Conservation (phyloP, 2,329 filamentous ascomycete genomes). For the Penicillium sp. region DNA sequence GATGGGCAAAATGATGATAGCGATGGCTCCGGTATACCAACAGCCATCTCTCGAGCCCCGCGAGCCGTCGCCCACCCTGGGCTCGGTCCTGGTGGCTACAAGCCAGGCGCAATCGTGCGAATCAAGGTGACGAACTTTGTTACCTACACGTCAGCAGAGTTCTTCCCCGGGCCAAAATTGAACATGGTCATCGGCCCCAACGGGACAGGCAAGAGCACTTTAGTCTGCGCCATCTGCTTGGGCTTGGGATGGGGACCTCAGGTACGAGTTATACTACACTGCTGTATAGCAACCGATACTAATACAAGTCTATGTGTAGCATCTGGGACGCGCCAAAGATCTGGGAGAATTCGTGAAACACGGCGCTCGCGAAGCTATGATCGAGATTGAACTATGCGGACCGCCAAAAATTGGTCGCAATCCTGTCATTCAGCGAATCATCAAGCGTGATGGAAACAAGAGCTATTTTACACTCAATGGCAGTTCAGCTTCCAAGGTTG, state of each 20-base stretch:
- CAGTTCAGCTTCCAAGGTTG: slow-evolving; percentile 56
- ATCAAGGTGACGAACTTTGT: slow-evolving; percentile 87
- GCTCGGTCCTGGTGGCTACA: slow-evolving; percentile 27
- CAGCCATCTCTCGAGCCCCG: background rate
- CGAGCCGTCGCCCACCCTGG: slow-evolving; percentile 10
- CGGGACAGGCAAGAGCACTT: slow-evolving; percentile 93
- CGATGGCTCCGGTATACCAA: background rate
- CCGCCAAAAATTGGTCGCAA: slow-evolving; percentile 57
- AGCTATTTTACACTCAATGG: slow-evolving; percentile 76
- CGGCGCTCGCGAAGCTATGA: slow-evolving; percentile 68
- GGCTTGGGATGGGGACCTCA: slow-evolving; percentile 78
- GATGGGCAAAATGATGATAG: background rate
- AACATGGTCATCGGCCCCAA: slow-evolving; percentile 99
- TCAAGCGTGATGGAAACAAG: slow-evolving; percentile 77
- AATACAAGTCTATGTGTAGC: slow-evolving; percentile 37
- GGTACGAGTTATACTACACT: slow-evolving; percentile 34
- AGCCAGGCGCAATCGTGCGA: slow-evolving; percentile 79
- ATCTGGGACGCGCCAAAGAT: slow-evolving; percentile 80
- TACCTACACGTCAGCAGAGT: slow-evolving; percentile 89
- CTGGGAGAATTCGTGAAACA: slow-evolving; percentile 92
- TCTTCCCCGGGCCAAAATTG: slow-evolving; percentile 82
- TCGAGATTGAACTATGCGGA: slow-evolving; percentile 85
- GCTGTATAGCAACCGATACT: background rate
- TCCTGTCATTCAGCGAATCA: slow-evolving; percentile 68
- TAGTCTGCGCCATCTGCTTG: slow-evolving; percentile 94